These are phyloP conservation scores for Pterulicium gracile DNA, from an alignment of 1,284 basidiomycete genomes.

Conservation along the genomic window DNA sequence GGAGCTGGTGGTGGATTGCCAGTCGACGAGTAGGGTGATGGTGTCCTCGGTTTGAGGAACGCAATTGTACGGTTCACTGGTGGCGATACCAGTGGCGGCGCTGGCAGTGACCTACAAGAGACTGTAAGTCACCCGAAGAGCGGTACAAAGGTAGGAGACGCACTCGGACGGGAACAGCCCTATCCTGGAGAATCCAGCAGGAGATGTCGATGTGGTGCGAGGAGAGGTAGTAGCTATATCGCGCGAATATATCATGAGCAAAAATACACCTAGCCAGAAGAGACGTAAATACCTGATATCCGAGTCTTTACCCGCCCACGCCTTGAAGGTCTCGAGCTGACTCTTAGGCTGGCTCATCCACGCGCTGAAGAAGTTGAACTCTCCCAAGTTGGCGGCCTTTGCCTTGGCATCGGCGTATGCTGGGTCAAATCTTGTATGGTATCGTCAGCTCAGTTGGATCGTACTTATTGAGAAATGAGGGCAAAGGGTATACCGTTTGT, in stretches of 20 bases:
- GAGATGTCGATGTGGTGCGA: constrained; percentile 90
- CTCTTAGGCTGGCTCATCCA: constrained; percentile 96
- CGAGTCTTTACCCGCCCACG: constrained; percentile 90
- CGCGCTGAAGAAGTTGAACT: constrained; percentile 86
- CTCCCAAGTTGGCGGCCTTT: constrained; percentile 67
- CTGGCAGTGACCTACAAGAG: constrained; percentile 53
- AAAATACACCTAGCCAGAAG: constrained; percentile 5
- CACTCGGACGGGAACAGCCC: constrained; percentile 63
- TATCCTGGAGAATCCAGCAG: constrained; percentile 85
- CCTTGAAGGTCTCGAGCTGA: constrained; percentile 88
- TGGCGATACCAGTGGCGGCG: constrained; percentile 83
- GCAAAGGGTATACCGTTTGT: constrained; percentile 43
- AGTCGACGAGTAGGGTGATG: constrained; percentile 89
- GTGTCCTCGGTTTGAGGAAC: constrained; percentile 85
- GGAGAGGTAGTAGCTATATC: constrained; percentile 78
- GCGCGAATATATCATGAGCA: constrained; percentile 4
- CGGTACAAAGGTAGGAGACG: background rate
- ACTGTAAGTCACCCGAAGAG: background rate
- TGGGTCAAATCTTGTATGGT: constrained; percentile 63
- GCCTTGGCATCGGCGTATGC: constrained; percentile 86
- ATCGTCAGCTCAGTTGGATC: background rate
- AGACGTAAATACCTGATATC: constrained; percentile 57
- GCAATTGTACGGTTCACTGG: constrained; percentile 76
- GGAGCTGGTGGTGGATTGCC: constrained; percentile 66
- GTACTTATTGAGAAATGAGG: constrained; percentile 1